Conservation (phyloP, 805 yeast species). For the Saturnispora quitensis region DNA sequence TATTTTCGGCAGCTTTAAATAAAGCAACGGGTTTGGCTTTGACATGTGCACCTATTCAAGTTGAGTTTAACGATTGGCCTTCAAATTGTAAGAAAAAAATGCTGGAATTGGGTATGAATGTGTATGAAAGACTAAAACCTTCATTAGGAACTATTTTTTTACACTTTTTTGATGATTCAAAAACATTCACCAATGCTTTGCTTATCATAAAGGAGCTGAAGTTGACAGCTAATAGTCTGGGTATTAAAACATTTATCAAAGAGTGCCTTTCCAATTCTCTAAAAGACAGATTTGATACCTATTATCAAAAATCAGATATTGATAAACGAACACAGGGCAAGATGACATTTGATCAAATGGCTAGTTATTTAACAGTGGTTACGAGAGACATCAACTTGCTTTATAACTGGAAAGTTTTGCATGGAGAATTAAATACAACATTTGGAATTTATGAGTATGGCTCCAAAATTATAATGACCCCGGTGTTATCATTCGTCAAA, state of each 20-base stretch:
- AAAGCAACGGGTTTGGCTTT: constrained; percentile 21
- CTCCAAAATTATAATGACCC: constrained; percentile 13
- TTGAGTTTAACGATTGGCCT: constrained; percentile 24
- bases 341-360: constrained; percentile 12
- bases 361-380: constrained; percentile 14
- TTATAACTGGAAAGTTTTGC: constrained; percentile 20
- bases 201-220: constrained; percentile 15
- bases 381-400: constrained; percentile 19
- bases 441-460: constrained; percentile 17
- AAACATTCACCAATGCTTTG: constrained; percentile 17
- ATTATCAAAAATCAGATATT: constrained; percentile 5
- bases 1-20: constrained; percentile 3
- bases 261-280: constrained; percentile 9
- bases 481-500: constrained; percentile 16
- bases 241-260: constrained; percentile 10
- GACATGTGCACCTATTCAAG: constrained; percentile 18
- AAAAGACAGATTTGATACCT: constrained; percentile 9
- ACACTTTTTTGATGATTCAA: constrained; percentile 17
- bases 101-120: constrained; percentile 9
- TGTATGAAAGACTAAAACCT: constrained; percentile 12
- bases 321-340: not conserved
- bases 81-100: constrained; percentile 11
- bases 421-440: constrained; percentile 15
- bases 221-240: constrained; percentile 11
- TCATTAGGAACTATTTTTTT: constrained; percentile 8